Evolutionary conservation across 768 basidiomycete genomes (phyloP), one percentile per base, ranked within the genome.

Genomic region (Leccinum uliginosum): DNA sequence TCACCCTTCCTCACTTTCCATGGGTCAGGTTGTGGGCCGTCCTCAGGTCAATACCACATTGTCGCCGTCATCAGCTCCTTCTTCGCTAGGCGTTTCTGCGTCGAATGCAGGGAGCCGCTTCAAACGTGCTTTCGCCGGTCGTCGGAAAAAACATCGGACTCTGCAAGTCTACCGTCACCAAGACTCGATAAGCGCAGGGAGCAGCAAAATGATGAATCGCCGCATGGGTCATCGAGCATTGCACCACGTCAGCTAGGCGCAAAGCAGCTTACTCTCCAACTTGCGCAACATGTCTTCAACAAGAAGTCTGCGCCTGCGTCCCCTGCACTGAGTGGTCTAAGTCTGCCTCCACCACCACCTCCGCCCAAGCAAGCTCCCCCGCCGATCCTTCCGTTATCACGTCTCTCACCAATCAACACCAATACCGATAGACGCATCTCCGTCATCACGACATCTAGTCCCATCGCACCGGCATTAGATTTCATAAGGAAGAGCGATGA

Each of bases 381-480:
- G 14, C 51, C 34, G 6, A 35, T 26, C 32, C 54, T 63, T 15
- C 59, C 67, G 3, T 59, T 66, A 12, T 63, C 73, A 11, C 66
- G 62, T 50, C 67, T 67, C 44, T 1, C 58, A 2, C 57, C 66
- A n/a, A 55, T 66, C 23, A 54, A 63, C 14, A 64, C 65, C 53
- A 59, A 57, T 23, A 50, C 69, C 43, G 74, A 77, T 53, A 75
- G 77, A 59, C 75, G 80, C 53, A 69, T 65, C 17, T 84, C 85
- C 14, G 73, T 84, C 51, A 79, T 85, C 43, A 76, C 82, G 29
- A 71, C 65, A 1, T 62, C 83, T 43, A 83, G 80, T 65, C 80
- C 84, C 43, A 81, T 86, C 34, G 78, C 78, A 3, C 80, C 82
- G 26, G 83, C 86, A 17, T 73, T 87, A 47, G 78, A 78, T 50